Evolutionary conservation across 495 filamentous ascomycete species (phyloP).

Genomic region (Penicillium coprophilum): DNA sequence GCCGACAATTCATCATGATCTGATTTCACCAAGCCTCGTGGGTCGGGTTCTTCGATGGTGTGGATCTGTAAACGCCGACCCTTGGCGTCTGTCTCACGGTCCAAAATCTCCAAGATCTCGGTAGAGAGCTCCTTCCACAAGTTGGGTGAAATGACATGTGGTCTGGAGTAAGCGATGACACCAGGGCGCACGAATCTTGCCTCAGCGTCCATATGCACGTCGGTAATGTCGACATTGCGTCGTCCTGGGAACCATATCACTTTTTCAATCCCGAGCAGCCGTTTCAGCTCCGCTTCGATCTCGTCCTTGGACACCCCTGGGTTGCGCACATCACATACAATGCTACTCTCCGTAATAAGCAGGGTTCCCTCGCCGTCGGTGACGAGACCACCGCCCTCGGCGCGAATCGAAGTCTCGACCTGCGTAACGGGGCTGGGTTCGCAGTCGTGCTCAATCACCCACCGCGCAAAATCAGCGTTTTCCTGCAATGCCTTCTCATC

Average conservation of each 20-base stretch:
- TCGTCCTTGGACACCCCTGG: constrained; percentile 20
- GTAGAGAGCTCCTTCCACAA: constrained; percentile 26
- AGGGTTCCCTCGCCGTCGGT: constrained; percentile 32
- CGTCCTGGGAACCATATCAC: constrained; percentile 32
- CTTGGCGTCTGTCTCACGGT: constrained; percentile 24
- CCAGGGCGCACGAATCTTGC: constrained; percentile 29
- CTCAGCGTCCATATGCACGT: constrained; percentile 30
- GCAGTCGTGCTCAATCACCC: constrained; percentile 23
- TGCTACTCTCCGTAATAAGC: constrained; percentile 30
- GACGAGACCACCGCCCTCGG: constrained; percentile 29
- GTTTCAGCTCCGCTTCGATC: constrained; percentile 28
- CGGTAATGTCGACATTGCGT: constrained; percentile 27
- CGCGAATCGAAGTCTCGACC: constrained; percentile 20
- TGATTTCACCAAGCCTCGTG: constrained; percentile 14
- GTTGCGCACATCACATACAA: constrained; percentile 29
- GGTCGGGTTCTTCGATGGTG: constrained; percentile 24
- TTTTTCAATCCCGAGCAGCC: constrained; percentile 28
- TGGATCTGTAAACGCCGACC: constrained; percentile 27
- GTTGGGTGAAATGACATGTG: constrained; percentile 11
- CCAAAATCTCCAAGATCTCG: constrained; percentile 24
- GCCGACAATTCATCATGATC: constrained; percentile 24
- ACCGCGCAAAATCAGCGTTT: constrained; percentile 24
- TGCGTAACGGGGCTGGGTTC: constrained; percentile 16
- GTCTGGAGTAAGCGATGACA: constrained; percentile 24
- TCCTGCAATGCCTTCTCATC: constrained; percentile 17